Evolutionary conservation across 306 rosid species (phyloP).

Genomic region (Carpinus viminea): DNA sequence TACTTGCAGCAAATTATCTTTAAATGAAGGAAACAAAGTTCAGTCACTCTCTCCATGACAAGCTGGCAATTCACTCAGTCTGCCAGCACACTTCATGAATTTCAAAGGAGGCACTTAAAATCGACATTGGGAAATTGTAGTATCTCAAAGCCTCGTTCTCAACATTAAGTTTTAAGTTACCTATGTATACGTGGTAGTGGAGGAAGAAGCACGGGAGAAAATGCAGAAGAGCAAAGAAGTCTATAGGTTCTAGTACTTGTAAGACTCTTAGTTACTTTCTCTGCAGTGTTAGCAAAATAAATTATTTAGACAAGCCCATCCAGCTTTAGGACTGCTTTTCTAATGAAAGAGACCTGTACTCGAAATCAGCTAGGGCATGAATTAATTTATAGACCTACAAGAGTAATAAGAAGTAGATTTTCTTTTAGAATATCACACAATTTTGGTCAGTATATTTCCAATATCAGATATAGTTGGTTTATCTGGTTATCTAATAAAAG

Average conservation of each 20-base stretch:
- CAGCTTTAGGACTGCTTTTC: conserved; percentile 28
- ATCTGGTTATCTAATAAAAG: not conserved
- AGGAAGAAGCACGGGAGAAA: conserved; percentile 36
- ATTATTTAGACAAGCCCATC: conserved; percentile 39
- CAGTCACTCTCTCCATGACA: conserved; percentile 40
- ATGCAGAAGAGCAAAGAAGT: conserved; percentile 46
- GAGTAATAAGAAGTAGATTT: conserved; percentile 21
- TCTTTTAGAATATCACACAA: not conserved
- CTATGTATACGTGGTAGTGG: conserved; percentile 44
- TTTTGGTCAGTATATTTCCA: conserved; percentile 11
- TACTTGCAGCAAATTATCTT: conserved; percentile 42
- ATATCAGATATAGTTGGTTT: not conserved
- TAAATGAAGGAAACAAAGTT: conserved; percentile 37
- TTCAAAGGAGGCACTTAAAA: conserved; percentile 39
- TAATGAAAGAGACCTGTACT: conserved; percentile 31
- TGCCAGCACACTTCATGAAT: conserved; percentile 45
- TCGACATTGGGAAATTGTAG: conserved; percentile 31
- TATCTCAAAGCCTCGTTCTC: conserved; percentile 32
- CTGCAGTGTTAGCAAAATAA: conserved; percentile 61
- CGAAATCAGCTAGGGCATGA: conserved; percentile 29
- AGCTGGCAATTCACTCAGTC: conserved; percentile 46
- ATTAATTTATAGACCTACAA: conserved; percentile 30
- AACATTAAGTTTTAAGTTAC: conserved; percentile 37
- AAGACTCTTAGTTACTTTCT: conserved; percentile 44
- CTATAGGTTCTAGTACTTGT: conserved; percentile 46